Base-by-base conservation (phyloP, 2,329 filamentous ascomycete genomes). In the Coniochaeta sp. region DNA sequence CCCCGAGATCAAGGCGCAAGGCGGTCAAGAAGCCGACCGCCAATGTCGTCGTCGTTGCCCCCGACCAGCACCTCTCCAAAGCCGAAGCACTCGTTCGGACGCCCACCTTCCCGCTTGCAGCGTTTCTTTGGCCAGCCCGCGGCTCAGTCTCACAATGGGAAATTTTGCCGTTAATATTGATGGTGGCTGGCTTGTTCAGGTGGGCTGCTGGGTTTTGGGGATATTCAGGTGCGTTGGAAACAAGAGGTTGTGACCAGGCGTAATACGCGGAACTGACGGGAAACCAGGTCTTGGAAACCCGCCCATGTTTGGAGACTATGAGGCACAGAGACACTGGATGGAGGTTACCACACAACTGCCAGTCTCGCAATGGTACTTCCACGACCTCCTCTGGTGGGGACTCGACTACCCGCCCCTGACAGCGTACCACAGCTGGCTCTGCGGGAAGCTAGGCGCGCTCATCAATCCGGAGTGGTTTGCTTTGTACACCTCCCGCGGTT, bases 241-340 rank as follows among this genome's bases (percentile, higher is more conserved):
- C n/a, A n/a, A 14, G 40, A 14, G 16, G 31, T 12, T 8, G 19
- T 50, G 36, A 22, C 16, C 17, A 17, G 52, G 58, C 31, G 12
- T 36, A 52, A 22, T 7, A 12, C n/a, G 19, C 43, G 43, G 43
- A 43, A 36, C 36, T 58, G 44, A 36, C 26, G 33, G 62, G 19
- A 17, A 59, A 14, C 31, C 54, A 92, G 90, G 93, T 60, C 90
- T 88, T 69, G 79, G 88, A 62, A 85, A 84, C 62, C 93, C 93
- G 38, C 95, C 95, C 6, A 92, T 97, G 86, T 90, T 93, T 70
- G 95, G 95, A 65, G 95, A 99, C 74, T 99, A 96, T 76, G 95
- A 99, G 78, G 95, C 96, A 3, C 95, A 99, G 74, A 81, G 95
- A 67, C 95, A 99, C 74, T 99, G 95, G 95, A 96, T 99, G 93